Percentiles rank a stretch among this genome's conserved stretches.
Conservation (phyloP, 495 filamentous ascomycete species). For the Thermothielavioides terrestris region DNA sequence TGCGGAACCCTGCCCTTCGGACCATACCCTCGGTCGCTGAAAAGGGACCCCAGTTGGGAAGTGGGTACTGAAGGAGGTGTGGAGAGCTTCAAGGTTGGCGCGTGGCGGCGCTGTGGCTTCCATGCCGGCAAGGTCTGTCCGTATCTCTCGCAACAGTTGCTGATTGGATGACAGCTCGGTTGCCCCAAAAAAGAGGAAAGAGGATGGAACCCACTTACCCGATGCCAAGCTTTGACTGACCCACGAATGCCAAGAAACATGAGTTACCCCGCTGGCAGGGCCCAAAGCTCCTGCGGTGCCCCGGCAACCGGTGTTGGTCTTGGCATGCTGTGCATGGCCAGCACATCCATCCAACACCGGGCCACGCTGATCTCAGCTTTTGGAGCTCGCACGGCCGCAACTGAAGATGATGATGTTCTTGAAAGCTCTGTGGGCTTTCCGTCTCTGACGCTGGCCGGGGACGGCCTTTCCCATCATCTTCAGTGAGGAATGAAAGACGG, state of each 20-base stretch:
- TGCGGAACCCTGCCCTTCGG: background rate
- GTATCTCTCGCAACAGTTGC: background rate
- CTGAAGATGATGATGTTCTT: background rate
- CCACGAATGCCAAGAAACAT: too few relatives aligned
- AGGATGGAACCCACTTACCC: background rate
- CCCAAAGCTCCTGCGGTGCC: background rate
- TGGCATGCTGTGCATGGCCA: conserved; percentile 1
- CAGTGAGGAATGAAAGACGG: background rate
- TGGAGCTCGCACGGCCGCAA: background rate
- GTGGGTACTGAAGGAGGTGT: too few relatives aligned
- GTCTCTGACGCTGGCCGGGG: background rate
- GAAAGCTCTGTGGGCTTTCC: background rate
- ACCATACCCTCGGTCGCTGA: background rate
- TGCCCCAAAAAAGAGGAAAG: background rate
- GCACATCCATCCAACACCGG: background rate
- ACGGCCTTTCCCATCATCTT: background rate
- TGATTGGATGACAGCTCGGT: background rate
- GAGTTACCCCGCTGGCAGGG: background rate
- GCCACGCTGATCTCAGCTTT: background rate
- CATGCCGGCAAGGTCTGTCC: too few relatives aligned
- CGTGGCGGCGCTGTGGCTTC: background rate
- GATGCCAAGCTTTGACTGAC: background rate
- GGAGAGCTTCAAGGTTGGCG: background rate
- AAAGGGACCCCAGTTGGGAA: too few relatives aligned
- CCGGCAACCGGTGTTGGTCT: conserved; percentile 10